Evolutionary conservation across 2,329 filamentous ascomycete species (phyloP), one percentile per base, ranked within the genome.

Genomic region (Colletotrichum sp.): DNA sequence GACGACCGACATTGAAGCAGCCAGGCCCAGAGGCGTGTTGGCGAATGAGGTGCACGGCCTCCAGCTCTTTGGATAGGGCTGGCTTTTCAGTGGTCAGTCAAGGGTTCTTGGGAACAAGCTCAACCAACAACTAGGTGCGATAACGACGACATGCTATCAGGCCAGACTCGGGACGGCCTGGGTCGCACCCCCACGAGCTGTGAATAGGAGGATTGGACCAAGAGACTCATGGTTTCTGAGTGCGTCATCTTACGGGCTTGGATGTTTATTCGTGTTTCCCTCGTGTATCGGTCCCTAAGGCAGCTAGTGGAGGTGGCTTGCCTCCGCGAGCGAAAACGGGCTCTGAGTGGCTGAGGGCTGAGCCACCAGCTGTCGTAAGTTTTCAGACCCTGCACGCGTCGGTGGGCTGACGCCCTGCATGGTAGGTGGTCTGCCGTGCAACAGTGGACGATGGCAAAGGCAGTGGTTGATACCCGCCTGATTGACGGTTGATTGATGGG

Each of bases 311-410:
- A 66, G 65, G 70, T 60, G 59, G 44, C 49, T 52, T 65, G 59
- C 70, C 28, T 52, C 44, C 73, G 30, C 39, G 49, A 73, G 13
- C n/a, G 34, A n/a, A 28, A 18, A 30, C 44, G 16, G 28, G 26
- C 64, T 55, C 26, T 73, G 13, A 65, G 73, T 68, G 69, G 73
- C 63, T 73, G 73, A 64, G 64, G 9, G 73, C 73, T 66, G 73
- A 76, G 73, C 73, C 73, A 76, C 73, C 64, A 36, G 59, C n/a
- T 68, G 70, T 73, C 73, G 73, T 73, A 68, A 76, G 70, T 76
- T 57, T 64, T 68, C 63, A 59, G 30, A 55, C 64, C 68, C 70
- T 76, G 73, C 59, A 64, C 28, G 12, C 57, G 39, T 75, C 39
- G 55, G 57, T 72, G 63, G 55, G 59, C 70, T 73, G 73, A 72